Evolutionary conservation across 2,329 filamentous ascomycete genomes (phyloP).

Genomic region (Trichoderma endophyticum): DNA sequence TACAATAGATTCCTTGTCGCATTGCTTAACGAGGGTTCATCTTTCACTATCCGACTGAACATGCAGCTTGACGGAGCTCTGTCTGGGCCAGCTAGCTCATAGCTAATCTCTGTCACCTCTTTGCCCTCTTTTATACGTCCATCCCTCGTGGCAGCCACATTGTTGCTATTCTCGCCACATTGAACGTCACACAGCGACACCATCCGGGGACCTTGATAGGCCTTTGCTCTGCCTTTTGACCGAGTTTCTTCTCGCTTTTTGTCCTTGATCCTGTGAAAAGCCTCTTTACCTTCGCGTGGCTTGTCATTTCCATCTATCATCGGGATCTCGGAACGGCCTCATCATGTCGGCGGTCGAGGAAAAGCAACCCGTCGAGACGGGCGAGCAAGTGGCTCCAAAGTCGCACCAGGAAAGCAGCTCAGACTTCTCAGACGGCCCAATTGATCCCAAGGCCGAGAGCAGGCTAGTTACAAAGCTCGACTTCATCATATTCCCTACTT

Average conservation of each 20-base stretch:
- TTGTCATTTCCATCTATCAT: not conserved
- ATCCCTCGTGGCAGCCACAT: not conserved
- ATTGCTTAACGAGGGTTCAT: not conserved
- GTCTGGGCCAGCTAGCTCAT: not conserved
- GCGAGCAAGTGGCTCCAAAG: not conserved
- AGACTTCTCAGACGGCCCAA: slow-evolving; percentile 18
- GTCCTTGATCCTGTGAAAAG: too few relatives aligned
- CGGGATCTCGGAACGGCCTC: not conserved
- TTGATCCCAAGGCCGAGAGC: slow-evolving; percentile 34
- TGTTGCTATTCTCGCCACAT: not conserved
- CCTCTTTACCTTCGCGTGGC: not conserved
- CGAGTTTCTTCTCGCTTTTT: not conserved
- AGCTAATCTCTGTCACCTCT: not conserved
- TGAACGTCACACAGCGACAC: not conserved
- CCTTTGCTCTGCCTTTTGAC: not conserved
- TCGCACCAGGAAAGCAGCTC: not conserved
- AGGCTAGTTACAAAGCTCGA: slow-evolving; percentile 42
- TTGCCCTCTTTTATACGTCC: not conserved
- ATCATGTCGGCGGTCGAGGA: not conserved
- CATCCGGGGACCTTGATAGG: not conserved
- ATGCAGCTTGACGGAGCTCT: not conserved
- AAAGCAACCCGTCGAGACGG: not conserved
- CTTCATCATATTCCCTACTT: slow-evolving; percentile 38
- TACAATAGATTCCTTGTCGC: not conserved
- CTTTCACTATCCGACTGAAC: not conserved